Conservation (phyloP, 2,329 filamentous ascomycete species). For the Talaromyces sp. region DNA sequence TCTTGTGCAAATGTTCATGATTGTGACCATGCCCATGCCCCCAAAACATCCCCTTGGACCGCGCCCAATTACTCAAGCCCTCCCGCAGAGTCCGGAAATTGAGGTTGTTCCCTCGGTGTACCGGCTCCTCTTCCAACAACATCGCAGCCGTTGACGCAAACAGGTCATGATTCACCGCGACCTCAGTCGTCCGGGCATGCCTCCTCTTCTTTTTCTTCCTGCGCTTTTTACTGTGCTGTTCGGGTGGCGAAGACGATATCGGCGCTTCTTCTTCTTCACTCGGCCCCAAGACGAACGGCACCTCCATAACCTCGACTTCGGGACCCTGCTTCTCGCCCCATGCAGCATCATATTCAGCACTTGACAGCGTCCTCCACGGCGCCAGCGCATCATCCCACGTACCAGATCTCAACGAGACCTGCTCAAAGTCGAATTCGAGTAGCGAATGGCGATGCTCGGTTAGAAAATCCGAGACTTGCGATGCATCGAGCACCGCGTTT, state of each 20-base stretch:
- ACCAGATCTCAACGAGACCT: constrained; percentile 65
- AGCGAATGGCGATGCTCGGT: constrained; percentile 63
- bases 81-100: constrained; percentile 25
- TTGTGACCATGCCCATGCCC: not conserved
- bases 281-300: constrained; percentile 37
- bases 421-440: constrained; percentile 75
- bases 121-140: constrained; percentile 20
- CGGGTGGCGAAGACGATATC: not conserved
- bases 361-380: constrained; percentile 47
- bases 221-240: constrained; percentile 16
- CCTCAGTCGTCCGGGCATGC: not conserved
- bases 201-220: constrained; percentile 15
- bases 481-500: constrained; percentile 67
- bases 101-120: constrained; percentile 21
- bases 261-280: constrained; percentile 18
- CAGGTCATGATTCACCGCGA: constrained; percentile 4
- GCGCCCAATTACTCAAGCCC: constrained; percentile 10
- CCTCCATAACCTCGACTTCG: constrained; percentile 37
- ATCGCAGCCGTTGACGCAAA: constrained; percentile 13
- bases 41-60: constrained; percentile 17
- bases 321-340: constrained; percentile 36
- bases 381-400: constrained; percentile 81
- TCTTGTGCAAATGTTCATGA: not conserved
- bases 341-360: constrained; percentile 35
- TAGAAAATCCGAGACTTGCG: constrained; percentile 68